Conservation (phyloP, 192 early-diverging fungal species). For the Kickxella alabastrina region DNA sequence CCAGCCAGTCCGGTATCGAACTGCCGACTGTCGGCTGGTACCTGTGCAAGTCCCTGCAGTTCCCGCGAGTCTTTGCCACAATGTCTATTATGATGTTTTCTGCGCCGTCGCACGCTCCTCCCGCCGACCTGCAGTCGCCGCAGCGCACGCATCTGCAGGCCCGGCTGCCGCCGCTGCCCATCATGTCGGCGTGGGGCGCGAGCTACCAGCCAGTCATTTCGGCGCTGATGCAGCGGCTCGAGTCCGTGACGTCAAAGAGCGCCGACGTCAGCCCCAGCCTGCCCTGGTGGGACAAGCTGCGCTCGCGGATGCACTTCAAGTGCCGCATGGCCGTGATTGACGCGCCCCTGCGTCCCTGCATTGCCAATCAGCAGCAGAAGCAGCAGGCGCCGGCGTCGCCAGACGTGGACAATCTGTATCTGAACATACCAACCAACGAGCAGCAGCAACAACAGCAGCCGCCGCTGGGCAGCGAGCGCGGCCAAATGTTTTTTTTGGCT, state of each 20-base stretch:
- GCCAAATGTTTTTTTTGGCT: constrained; percentile 48
- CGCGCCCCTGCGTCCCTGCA: constrained; percentile 1
- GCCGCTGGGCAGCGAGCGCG: constrained; percentile 16
- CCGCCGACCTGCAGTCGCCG: constrained; percentile 4
- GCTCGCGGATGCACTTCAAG: constrained; percentile 42
- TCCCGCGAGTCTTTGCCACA: constrained; percentile 44
- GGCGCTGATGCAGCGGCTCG: constrained; percentile 52
- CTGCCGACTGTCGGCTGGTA: constrained; percentile 38
- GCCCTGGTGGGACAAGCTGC: constrained; percentile 57
- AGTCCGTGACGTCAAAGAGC: constrained; percentile 44
- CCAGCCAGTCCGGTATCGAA: constrained; percentile 20
- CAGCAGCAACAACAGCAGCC: too few relatives aligned
- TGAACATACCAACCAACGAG: too few relatives aligned
- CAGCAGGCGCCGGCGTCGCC: not conserved
- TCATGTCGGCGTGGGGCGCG: constrained; percentile 52
- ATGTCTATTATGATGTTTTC: constrained; percentile 46
- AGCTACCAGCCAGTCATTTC: constrained; percentile 52
- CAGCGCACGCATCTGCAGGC: constrained; percentile 16
- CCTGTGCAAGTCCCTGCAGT: constrained; percentile 45
- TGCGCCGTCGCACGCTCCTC: constrained; percentile 10
- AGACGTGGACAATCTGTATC: not conserved
- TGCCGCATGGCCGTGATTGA: constrained; percentile 47
- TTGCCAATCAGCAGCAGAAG: not conserved
- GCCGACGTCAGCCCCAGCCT: constrained; percentile 49
- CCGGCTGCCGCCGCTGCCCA: constrained; percentile 30